Evolutionary conservation across 2,329 filamentous ascomycete species (phyloP), one percentile per base, ranked within the genome.

Genomic region (Volutella citrinella): DNA sequence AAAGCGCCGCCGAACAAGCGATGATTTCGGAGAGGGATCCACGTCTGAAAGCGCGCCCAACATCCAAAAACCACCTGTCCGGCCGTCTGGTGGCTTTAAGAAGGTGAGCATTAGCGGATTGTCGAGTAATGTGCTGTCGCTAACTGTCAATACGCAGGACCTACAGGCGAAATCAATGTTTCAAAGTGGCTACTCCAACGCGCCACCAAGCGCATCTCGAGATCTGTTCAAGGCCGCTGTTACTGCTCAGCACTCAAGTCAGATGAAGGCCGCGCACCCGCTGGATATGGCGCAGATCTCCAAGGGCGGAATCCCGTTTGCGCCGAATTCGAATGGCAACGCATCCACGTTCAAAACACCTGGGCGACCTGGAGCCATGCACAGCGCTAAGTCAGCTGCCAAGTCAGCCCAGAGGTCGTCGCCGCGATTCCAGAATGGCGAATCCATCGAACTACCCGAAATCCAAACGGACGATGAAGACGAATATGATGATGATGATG

Each of bases 381-480:
- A 44, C 11, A 59, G 56, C 23, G 61, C 61, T 27, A 82, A 82
- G 52, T 78, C 80, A 2, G 68, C 67, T 4, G 70, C 70, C 38
- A 86, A 84, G 51, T 72, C 74, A n/a, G 69, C 64, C 3, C 63
- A 75, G 13, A 75, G 79, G 46, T 83, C 85, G 19, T 95, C 89
- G 2, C 89, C 89, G 2, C 80, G 87, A 32, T 95, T 94, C 64
- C 85, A 84, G 42, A 91, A 88, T 49, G 88, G 90, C 41, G 93
- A 98, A 39, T 78, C 77, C 32, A 96, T 98, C 52, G 84, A 93
- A 48, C 78, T 98, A 4, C 91, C 93, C 0, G 93, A 98, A 49
- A 97, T 98, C 49, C 81, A 89, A 45, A 97, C 93, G 2, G 94
- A 98, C 57, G 89, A 88, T 19, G 90, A 95, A 52, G 87, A 95